Conservation (phyloP, 2,329 filamentous ascomycete species). For the Aureobasidium namibiae region DNA sequence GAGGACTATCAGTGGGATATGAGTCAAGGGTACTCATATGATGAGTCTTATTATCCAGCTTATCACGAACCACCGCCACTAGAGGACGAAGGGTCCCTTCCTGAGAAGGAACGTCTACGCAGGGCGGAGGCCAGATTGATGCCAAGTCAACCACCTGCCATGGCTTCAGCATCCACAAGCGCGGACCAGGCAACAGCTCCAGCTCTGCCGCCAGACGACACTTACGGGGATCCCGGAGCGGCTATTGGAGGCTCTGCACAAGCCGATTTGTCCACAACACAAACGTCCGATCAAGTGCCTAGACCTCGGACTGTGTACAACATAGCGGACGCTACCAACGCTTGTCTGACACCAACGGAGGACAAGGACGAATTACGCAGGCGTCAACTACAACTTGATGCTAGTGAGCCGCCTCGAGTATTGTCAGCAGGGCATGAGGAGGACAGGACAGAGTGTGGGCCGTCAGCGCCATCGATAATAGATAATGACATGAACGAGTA, state of each 20-base stretch:
- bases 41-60: constrained; percentile 35
- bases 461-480: constrained; percentile 5
- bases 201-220: neutral
- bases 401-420: constrained; percentile 30
- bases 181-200: constrained; percentile 8
- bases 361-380: constrained; percentile 73
- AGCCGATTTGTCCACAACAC: neutral
- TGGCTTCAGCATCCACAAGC: neutral
- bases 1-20: constrained; percentile 4
- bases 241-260: neutral
- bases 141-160: constrained; percentile 64
- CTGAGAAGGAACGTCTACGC: constrained; percentile 74
- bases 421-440: neutral
- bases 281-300: neutral
- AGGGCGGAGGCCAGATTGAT: constrained; percentile 70
- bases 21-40: constrained; percentile 7
- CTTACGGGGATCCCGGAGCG: constrained; percentile 15
- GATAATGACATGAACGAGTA: constrained; percentile 6
- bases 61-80: constrained; percentile 45
- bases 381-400: constrained; percentile 31
- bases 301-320: neutral
- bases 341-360: constrained; percentile 37
- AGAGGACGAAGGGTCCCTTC: constrained; percentile 52
- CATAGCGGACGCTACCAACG: constrained; percentile 1
- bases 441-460: neutral